phyloP scores from a whole-genome alignment of 352 stramenopile genomes.

The Hyaloperonospora arabidopsidis region DNA sequence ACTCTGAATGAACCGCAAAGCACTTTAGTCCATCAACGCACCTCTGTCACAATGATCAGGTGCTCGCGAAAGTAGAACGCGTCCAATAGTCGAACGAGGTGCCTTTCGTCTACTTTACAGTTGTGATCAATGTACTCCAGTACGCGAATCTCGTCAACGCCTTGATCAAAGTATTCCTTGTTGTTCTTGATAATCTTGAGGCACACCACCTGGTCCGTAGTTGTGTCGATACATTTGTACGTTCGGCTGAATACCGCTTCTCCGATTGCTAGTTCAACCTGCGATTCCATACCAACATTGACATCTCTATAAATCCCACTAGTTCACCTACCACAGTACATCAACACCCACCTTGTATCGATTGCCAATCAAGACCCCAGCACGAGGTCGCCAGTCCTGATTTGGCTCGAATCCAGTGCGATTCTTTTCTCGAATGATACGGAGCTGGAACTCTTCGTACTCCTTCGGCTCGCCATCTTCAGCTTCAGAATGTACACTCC shows the following conservation, averaged over 20 bases:
- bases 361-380: conserved; percentile 46
- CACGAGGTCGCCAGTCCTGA: conserved; percentile 59
- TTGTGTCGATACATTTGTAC: conserved; percentile 67
- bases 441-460: conserved; percentile 66
- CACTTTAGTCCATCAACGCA: conserved; percentile 24
- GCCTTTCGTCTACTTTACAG: conserved; percentile 85
- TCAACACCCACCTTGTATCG: conserved; percentile 44
- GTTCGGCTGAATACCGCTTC: conserved; percentile 80
- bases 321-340: neutral
- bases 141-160: conserved; percentile 72
- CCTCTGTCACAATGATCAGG: conserved; percentile 95
- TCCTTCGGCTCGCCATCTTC: conserved; percentile 38
- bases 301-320: neutral
- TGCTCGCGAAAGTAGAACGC: conserved; percentile 94
- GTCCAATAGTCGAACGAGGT: conserved; percentile 91
- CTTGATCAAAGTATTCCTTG: conserved; percentile 99
- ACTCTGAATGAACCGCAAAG: neutral
- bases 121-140: conserved; percentile 62
- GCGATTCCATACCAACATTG: conserved; percentile 6
- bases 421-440: conserved; percentile 70
- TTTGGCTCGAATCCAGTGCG: conserved; percentile 77
- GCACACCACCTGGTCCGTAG: conserved; percentile 82
- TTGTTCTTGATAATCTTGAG: conserved; percentile 99
- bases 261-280: conserved; percentile 66
- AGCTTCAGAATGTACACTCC: conserved; percentile 29